A percentile compares a stretch with the other conserved stretches of the same genome.
These are phyloP conservation scores for Coemansia sp. DNA, from an alignment of 192 early-diverging fungal species.

Conservation along the genomic window DNA sequence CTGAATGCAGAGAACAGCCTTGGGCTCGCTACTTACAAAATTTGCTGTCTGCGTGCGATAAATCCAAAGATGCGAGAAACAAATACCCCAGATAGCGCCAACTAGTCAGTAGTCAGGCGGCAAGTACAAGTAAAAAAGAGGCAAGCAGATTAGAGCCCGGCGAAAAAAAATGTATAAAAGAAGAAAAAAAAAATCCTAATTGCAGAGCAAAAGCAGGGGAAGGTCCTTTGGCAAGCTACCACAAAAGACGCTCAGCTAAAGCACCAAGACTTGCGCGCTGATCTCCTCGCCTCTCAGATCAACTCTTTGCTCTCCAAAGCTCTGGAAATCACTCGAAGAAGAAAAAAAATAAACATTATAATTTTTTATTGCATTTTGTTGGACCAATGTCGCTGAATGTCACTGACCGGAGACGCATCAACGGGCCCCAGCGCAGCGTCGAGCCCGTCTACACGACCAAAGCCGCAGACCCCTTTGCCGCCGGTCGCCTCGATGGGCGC, in stretches of 20 bases:
- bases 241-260: no score
- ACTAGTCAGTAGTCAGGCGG: not conserved
- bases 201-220: no score
- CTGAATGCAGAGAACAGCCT: not conserved
- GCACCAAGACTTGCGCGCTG: no score
- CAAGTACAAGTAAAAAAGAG: not conserved
- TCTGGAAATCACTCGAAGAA: no score
- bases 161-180: not conserved
- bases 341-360: not conserved
- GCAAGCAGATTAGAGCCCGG: not conserved
- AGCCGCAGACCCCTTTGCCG: slow-evolving; percentile 13
- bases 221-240: no score
- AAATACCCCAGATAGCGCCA: not conserved
- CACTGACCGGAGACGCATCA: slow-evolving; percentile 48
- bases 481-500: slow-evolving; percentile 29
- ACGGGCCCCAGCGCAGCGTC: slow-evolving; percentile 52
- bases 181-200: slow-evolving; percentile 4
- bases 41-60: not conserved
- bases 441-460: slow-evolving; percentile 41
- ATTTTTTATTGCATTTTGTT: not conserved
- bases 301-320: no score
- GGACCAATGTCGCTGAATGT: slow-evolving; percentile 38
- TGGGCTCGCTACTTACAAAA: slow-evolving; percentile 12
- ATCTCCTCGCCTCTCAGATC: no score
- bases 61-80: not conserved